Percentiles rank a stretch among this genome's conserved stretches.
Conservation (phyloP, 208 protist genomes). For the Tritrichomonas foetus region DNA sequence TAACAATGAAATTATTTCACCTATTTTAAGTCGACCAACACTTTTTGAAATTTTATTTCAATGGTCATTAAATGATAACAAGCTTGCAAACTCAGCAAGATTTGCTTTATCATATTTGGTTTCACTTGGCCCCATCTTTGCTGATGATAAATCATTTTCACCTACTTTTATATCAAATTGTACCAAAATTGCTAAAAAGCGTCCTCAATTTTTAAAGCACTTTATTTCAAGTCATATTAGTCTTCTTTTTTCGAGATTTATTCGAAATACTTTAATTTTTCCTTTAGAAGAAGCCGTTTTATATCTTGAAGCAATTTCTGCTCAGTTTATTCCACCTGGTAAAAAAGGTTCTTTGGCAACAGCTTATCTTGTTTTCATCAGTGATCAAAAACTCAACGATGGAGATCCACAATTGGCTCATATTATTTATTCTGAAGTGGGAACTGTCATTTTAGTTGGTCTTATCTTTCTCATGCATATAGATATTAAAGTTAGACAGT, state of each 20-base stretch:
- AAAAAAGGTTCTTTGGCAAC: too few species aligned
- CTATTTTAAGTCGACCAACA: neutral
- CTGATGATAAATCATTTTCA: neutral
- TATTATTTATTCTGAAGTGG: neutral
- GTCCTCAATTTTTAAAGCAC: neutral
- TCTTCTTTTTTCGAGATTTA: neutral
- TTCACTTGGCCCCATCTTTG: neutral
- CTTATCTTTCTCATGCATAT: neutral
- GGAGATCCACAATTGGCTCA: neutral
- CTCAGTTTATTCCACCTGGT: constrained; percentile 10
- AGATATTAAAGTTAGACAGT: neutral
- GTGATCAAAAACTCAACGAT: neutral
- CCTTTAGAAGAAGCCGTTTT: neutral
- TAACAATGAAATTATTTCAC: neutral
- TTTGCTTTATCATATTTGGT: neutral
- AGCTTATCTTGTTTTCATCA: too few species aligned
- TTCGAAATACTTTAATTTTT: neutral
- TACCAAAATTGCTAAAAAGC: neutral
- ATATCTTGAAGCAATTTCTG: neutral
- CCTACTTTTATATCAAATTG: neutral
- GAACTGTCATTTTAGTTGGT: neutral
- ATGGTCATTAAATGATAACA: neutral
- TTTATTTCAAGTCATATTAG: neutral
- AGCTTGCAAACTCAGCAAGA: neutral
- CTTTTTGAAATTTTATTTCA: neutral